Percentiles rank a stretch among this genome's conserved stretches.
These are phyloP conservation scores for Citrus sp. DNA, from an alignment of 345 rosid species.

Conservation along the genomic window DNA sequence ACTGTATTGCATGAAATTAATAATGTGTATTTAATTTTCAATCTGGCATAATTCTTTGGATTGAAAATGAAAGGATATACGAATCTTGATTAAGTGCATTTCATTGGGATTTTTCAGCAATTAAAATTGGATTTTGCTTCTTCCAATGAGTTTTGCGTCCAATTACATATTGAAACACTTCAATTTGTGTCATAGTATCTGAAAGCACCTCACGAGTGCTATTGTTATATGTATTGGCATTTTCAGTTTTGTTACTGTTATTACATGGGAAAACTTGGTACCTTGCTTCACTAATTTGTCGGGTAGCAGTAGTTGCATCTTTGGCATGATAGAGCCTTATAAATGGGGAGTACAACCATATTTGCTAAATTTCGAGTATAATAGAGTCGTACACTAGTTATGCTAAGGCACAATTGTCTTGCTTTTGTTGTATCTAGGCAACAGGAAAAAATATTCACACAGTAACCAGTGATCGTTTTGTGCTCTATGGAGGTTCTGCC, in stretches of 20 bases:
- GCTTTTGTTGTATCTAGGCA: constrained; percentile 27
- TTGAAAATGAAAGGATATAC: background rate
- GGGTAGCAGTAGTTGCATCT: background rate
- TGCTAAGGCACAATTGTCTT: background rate
- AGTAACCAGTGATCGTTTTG: constrained; percentile 27
- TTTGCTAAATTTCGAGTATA: background rate
- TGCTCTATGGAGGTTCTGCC: constrained; percentile 33
- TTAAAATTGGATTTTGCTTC: background rate
- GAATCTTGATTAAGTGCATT: background rate
- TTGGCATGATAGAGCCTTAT: background rate
- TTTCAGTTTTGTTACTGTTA: background rate
- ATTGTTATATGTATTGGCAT: background rate
- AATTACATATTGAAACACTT: too few species aligned
- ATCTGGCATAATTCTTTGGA: background rate
- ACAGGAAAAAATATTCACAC: constrained; percentile 19
- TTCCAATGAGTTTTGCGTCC: too few species aligned
- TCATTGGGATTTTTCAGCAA: too few species aligned
- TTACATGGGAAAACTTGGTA: background rate
- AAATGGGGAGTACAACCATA: background rate
- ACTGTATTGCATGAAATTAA: background rate
- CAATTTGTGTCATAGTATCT: too few species aligned
- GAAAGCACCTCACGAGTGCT: too few species aligned
- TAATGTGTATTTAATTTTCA: background rate
- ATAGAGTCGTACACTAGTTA: too few species aligned
- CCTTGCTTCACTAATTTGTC: background rate